These are phyloP conservation scores for Sugiyamaella boreocaroliniensis DNA, from an alignment of 805 yeast genomes.

Conservation along the genomic window DNA sequence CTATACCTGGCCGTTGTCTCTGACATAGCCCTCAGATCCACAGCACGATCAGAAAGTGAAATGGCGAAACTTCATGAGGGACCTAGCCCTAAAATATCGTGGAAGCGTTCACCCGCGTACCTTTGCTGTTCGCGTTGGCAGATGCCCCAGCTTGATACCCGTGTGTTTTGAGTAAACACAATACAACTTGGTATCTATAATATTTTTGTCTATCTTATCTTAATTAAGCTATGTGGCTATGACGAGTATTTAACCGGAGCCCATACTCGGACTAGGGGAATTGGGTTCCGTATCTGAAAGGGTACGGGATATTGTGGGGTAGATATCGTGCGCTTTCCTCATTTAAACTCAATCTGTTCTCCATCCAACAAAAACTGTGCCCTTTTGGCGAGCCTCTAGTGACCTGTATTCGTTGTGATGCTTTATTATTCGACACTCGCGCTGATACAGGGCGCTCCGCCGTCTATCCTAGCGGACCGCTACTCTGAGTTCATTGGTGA, in stretches of 20 bases:
- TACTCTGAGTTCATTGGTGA: conserved; percentile 22
- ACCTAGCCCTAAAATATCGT: neutral
- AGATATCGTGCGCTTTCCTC: neutral
- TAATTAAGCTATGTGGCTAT: neutral
- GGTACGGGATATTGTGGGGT: neutral
- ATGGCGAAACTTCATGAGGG: neutral
- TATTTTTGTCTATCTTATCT: too few species aligned
- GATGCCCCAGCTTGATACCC: neutral
- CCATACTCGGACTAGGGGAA: too few species aligned
- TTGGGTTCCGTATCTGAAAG: neutral
- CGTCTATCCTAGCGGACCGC: conserved; percentile 6
- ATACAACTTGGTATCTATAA: too few species aligned
- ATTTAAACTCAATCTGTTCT: neutral
- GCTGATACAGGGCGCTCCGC: conserved; percentile 15
- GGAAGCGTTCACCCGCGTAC: too few species aligned
- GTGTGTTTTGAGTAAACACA: neutral
- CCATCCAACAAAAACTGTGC: neutral
- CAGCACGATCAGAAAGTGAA: neutral
- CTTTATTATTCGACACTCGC: conserved; percentile 23
- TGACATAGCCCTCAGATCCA: neutral
- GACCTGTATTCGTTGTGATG: conserved; percentile 3
- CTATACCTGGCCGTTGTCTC: neutral
- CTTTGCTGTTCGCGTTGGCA: too few species aligned
- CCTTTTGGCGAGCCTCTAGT: neutral
- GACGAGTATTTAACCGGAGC: too few species aligned